These are phyloP conservation scores for Spergularia marina DNA, from an alignment of 148 eudicot genomes.

Conservation along the genomic window DNA sequence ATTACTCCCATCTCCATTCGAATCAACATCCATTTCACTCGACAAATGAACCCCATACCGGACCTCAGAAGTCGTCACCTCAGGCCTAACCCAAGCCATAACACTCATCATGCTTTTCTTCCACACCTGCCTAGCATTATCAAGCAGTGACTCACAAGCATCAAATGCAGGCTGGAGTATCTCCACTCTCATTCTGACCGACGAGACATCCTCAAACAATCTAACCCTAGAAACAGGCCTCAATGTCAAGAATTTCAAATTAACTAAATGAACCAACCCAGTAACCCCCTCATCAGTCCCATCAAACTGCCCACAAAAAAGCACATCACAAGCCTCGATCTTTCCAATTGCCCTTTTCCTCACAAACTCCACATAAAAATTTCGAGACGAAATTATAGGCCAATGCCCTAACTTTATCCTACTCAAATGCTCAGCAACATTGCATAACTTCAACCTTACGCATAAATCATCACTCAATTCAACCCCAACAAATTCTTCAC, in stretches of 20 bases:
- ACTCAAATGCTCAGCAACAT: constrained; percentile 45
- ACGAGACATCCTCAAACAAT: constrained; percentile 35
- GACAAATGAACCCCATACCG: constrained; percentile 50
- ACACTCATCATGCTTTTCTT: constrained; percentile 83
- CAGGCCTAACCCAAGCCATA: constrained; percentile 94
- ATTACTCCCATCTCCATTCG: constrained; percentile 23
- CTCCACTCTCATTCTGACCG: constrained; percentile 70
- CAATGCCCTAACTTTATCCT: constrained; percentile 65
- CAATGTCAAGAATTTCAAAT: constrained; percentile 61
- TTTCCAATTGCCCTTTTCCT: constrained; percentile 34
- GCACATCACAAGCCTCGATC: constrained; percentile 38
- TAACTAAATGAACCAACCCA: constrained; percentile 70
- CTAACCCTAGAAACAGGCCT: constrained; percentile 55
- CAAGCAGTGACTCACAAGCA: constrained; percentile 78
- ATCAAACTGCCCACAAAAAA: constrained; percentile 69
- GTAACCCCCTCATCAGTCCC: constrained; percentile 76
- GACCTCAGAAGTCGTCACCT: constrained; percentile 77
- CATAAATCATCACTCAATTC: constrained; percentile 43
- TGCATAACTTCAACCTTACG: constrained; percentile 56
- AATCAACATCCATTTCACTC: constrained; percentile 26
- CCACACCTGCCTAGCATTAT: constrained; percentile 66
- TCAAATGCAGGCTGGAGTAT: constrained; percentile 57
- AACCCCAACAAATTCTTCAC: constrained; percentile 41
- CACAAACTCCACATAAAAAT: constrained; percentile 52
- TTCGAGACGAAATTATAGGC: constrained; percentile 56